Percentiles rank a stretch among this genome's conserved stretches.
These are phyloP conservation scores for Skeletonema marinoi DNA, from an alignment of 108 stramenopile species.

Conservation along the genomic window DNA sequence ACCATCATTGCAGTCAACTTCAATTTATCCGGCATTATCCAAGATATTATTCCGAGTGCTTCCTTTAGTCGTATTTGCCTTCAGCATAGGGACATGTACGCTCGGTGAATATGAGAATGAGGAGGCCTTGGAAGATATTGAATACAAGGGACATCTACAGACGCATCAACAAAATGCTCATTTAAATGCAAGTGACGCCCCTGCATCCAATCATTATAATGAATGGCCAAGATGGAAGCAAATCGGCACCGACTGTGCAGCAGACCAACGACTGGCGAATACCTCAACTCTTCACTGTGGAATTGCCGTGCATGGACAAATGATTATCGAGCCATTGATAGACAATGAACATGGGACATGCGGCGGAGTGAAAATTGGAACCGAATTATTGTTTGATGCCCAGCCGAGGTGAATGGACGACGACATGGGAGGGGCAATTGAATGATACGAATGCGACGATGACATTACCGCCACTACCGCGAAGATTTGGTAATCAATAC, in stretches of 20 bases:
- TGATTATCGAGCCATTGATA: not conserved
- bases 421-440: not conserved
- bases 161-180: not conserved
- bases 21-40: not conserved
- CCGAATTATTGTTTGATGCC: slow-evolving; percentile 21
- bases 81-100: not conserved
- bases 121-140: not conserved
- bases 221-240: not conserved
- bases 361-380: slow-evolving; percentile 22
- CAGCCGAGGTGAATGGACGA: slow-evolving; percentile 12
- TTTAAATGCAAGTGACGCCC: not conserved
- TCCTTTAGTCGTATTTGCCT: not conserved
- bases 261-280: slow-evolving; percentile 16
- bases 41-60: not conserved
- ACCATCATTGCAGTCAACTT: too few relatives aligned
- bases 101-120: not conserved
- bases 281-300: slow-evolving; percentile 11
- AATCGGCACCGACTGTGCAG: not conserved
- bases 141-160: not conserved
- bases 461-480: not conserved
- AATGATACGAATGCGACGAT: not conserved
- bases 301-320: not conserved
- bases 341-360: slow-evolving; percentile 7
- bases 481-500: not conserved
- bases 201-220: not conserved